Evolutionary conservation across 148 eudicot genomes (phyloP).

Genomic region (Dysphania ambrosioides): DNA sequence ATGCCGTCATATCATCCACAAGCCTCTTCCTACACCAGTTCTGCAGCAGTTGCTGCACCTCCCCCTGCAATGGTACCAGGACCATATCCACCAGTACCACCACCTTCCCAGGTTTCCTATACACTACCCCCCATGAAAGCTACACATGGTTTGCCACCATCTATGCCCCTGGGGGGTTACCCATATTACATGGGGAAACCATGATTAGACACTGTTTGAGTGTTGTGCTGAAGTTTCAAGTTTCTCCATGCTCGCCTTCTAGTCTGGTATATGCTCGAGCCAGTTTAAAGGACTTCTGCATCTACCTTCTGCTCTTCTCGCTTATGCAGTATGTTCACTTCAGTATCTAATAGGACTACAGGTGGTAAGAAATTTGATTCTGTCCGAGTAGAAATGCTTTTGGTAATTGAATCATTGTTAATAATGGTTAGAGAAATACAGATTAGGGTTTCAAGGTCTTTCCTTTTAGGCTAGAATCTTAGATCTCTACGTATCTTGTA

Average conservation of each 20-base stretch:
- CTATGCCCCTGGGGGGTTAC: slow-evolving; percentile 37
- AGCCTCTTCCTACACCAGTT: slow-evolving; percentile 35
- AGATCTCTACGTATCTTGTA: neutral
- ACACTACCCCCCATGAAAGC: slow-evolving; percentile 35
- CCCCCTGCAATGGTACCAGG: slow-evolving; percentile 29
- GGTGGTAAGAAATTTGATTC: neutral
- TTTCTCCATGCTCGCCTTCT: neutral
- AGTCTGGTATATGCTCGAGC: neutral
- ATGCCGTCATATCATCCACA: slow-evolving; percentile 42
- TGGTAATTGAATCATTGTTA: neutral
- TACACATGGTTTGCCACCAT: slow-evolving; percentile 27
- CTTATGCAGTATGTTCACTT: neutral
- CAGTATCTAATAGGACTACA: neutral
- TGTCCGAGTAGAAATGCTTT: neutral
- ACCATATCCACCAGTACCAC: slow-evolving; percentile 29
- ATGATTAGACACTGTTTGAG: neutral
- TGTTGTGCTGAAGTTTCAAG: neutral
- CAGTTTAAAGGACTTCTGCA: neutral
- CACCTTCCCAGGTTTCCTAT: slow-evolving; percentile 1
- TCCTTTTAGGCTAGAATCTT: neutral
- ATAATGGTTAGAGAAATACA: neutral
- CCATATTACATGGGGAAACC: slow-evolving; percentile 46
- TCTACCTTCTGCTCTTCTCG: neutral
- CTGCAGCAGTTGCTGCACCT: slow-evolving; percentile 27
- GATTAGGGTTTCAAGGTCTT: neutral